A percentile compares a stretch with the other conserved stretches of the same genome.
Conservation (phyloP, 2,329 filamentous ascomycete genomes). For the Davidsoniella australis region DNA sequence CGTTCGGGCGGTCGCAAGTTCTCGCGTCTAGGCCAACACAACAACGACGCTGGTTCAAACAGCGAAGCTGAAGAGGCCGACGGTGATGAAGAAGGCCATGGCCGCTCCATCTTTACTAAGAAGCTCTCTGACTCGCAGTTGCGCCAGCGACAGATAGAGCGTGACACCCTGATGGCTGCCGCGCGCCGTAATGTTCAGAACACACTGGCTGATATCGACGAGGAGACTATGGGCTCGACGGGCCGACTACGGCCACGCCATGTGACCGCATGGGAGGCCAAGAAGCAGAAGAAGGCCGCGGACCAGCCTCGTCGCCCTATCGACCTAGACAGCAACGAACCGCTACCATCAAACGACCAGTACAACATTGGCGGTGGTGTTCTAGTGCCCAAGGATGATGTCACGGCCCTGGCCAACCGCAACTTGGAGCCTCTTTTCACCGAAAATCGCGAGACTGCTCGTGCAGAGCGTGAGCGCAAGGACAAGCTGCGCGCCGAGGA, state of each 20-base stretch:
- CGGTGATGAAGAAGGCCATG: constrained; percentile 41
- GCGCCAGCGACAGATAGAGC: constrained; percentile 58
- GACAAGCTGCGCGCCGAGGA: constrained; percentile 63
- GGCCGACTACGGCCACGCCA: constrained; percentile 54
- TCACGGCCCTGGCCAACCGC: constrained; percentile 8
- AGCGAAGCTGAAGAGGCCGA: background rate
- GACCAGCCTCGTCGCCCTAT: constrained; percentile 21
- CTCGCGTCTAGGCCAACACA: constrained; percentile 19
- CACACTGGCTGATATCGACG: constrained; percentile 63
- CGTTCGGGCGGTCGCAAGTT: constrained; percentile 25
- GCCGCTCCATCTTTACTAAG: constrained; percentile 53
- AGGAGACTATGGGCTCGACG: constrained; percentile 32
- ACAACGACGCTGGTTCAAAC: constrained; percentile 12
- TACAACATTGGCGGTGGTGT: constrained; percentile 9
- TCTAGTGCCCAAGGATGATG: constrained; percentile 1
- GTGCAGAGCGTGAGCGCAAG: constrained; percentile 29
- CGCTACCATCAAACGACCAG: constrained; percentile 3
- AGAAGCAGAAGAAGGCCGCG: constrained; percentile 55
- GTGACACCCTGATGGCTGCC: constrained; percentile 55
- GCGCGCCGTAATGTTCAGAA: constrained; percentile 78
- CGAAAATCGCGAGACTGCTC: constrained; percentile 8
- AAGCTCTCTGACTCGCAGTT: constrained; percentile 51
- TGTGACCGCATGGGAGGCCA: constrained; percentile 61
- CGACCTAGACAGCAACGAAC: constrained; percentile 17
- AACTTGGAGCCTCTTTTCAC: constrained; percentile 29